Base-by-base conservation (phyloP, 345 rosid species). In the Gossypium mustelinum region DNA sequence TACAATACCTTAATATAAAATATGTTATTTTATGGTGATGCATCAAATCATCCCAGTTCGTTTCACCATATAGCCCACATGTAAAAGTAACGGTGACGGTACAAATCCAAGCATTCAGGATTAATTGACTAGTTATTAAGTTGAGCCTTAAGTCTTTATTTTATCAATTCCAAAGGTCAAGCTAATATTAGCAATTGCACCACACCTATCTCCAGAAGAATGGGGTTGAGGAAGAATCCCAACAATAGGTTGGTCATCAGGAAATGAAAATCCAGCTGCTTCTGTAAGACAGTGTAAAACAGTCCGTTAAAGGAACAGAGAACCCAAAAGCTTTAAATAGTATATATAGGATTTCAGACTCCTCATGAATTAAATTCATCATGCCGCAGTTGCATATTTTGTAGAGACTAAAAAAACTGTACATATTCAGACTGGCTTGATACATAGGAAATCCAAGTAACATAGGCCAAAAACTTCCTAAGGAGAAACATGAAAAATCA, bases 191-290 rank as follows among this genome's bases (percentile, higher is more conserved):
- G 76, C 34, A 63, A 39, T 68, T 14, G 34, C 61, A 44, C 80
- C 86, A 80, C 81, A 80, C 94, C 92, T 88, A 82, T 83, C 82
- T 77, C 89, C 88, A 0, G 79, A 79, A 71, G 86, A 84, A 70
- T 76, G 75, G 24, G 90, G 89, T 74, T 87, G 92, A 10, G 90
- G 87, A 73, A 90, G 89, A 84, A 90, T 75, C 78, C 91, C 91
- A 75, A 87, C 89, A 54, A 90, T 71, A 57, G 86, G 85, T 64
- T 83, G 86, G 22, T 75, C 77, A 70, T 84, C 81, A 69, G 77
- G 77, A 78, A 84, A 74, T 62, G 85, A 70, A 81, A 82, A 72
- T 43, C 85, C 90, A 55, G 81, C 75, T 62, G 74, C 79, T 76
- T 84, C 94, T 90, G 91, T 20, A 41, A 68, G 76, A 77, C 72